phyloP scores from a whole-genome alignment of 2,329 filamentous ascomycete genomes.

The Aspergillus clavatus region DNA sequence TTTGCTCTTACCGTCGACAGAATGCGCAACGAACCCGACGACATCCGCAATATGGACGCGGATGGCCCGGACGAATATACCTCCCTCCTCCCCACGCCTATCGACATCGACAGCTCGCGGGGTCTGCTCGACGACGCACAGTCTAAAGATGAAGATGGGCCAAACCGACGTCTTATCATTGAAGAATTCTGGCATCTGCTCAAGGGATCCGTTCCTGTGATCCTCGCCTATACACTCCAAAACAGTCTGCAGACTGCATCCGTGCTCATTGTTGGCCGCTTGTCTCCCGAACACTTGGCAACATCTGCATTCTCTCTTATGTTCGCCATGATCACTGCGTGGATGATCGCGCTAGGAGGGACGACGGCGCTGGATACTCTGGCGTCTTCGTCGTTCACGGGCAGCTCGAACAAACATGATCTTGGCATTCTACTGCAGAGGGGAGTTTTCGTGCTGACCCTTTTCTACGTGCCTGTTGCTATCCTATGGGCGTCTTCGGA shows the following conservation, averaged over 20 bases:
- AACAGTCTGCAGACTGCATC: conserved; percentile 81
- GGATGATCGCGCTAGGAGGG: conserved; percentile 80
- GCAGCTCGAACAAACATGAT: conserved; percentile 71
- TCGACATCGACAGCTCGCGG: conserved; percentile 7
- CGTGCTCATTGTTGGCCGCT: conserved; percentile 72
- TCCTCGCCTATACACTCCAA: conserved; percentile 78
- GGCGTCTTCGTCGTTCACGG: conserved; percentile 76
- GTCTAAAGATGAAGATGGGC: conserved; percentile 35
- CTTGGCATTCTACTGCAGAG: conserved; percentile 75
- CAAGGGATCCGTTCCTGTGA: conserved; percentile 68
- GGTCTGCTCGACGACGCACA: conserved; percentile 32
- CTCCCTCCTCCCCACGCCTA: conserved; percentile 24
- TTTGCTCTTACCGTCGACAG: not conserved
- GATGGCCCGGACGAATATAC: conserved; percentile 22
- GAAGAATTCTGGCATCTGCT: conserved; percentile 64
- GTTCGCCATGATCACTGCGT: conserved; percentile 86
- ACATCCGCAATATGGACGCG: not conserved
- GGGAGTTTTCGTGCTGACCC: conserved; percentile 64
- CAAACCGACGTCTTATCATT: conserved; percentile 38
- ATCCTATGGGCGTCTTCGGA: conserved; percentile 71
- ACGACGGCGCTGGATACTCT: conserved; percentile 83
- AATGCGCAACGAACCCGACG: conserved; percentile 8
- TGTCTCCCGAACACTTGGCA: conserved; percentile 74
- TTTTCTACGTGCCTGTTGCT: conserved; percentile 69
- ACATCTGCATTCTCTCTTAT: conserved; percentile 86